Conservation (phyloP, 176 grass and related monocot genomes). For the Paspalum notatum region DNA sequence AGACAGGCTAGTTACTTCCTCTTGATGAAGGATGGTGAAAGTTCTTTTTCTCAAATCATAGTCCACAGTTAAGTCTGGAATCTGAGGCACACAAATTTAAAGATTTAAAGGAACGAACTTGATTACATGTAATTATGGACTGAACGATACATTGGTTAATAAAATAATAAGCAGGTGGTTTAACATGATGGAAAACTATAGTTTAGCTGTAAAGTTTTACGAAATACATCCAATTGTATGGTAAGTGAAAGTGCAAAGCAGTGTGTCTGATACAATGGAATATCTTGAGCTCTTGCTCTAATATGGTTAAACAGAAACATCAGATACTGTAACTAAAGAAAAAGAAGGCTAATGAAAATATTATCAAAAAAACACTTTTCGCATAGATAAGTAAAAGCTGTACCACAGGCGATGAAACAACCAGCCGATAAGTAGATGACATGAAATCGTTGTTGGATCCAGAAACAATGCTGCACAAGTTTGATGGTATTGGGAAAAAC, state of each 20-base stretch:
- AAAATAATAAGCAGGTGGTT: constrained; percentile 5
- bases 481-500: constrained; percentile 79
- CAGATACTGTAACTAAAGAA: constrained; percentile 17
- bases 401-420: constrained; percentile 94
- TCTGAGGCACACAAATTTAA: constrained; percentile 47
- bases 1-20: constrained; percentile 59
- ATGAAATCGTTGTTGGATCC: constrained; percentile 88
- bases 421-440: constrained; percentile 78
- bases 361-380: neutral
- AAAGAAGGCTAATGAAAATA: constrained; percentile 12
- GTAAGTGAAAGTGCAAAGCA: constrained; percentile 16
- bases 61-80: constrained; percentile 86
- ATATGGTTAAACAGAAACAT: neutral
- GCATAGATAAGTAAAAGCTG: constrained; percentile 31
- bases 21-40: constrained; percentile 82
- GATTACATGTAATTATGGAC: neutral
- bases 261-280: constrained; percentile 1
- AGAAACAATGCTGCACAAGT: constrained; percentile 64
- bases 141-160: constrained; percentile 25
- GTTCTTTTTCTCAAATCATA: constrained; percentile 76
- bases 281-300: constrained; percentile 2
- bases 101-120: constrained; percentile 27
- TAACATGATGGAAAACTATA: constrained; percentile 28
- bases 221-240: neutral
- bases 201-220: neutral